Evolutionary conservation across 2,329 filamentous ascomycete genomes (phyloP), one percentile per base, ranked within the genome.

Genomic region (Ascochyta koolunga): DNA sequence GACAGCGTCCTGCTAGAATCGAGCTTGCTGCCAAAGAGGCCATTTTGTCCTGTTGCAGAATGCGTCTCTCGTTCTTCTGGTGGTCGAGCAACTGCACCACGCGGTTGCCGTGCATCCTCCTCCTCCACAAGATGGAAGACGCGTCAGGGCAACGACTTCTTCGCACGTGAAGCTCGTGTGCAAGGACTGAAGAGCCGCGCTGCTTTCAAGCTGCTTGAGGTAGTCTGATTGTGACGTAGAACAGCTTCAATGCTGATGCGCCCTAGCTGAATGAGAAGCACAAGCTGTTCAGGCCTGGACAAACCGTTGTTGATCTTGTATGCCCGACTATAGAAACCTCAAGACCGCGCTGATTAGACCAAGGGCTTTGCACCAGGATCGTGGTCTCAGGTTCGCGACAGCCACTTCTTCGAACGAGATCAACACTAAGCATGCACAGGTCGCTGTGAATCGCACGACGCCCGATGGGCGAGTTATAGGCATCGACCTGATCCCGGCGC

Each of bases 401-500:
- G 16, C 37, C n/a, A 22, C 53, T 9, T 19, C 38, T 27, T 8
- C 27, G n/a, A 22, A 18, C 16, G 9, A 27, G 8, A 42, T 31
- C 16, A 29, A 13, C n/a, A 37, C 45, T 55, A 54, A 52, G 52
- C 13, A 4, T 15, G 16, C 44, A 33, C 68, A 96, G 86, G 91
- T 98, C 31, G 95, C 95, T 16, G 79, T 89, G 29, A 89, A 91
- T 56, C 84, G 86, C 46, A 96, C 91, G 4, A 82, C 84, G 56
- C 93, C 93, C 0, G 77, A 83, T 39, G 92, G 93, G 8, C 85
- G 89, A 37, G 87, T 99, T 11, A 80, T 99, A 24, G 96, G 95
- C 10, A 93, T 99, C 67, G 95, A 99, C 73, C 84, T 99, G 45
- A 91, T 99, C 61, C 95, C 95, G 4, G 91, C 92, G 0, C 89